A percentile compares a stretch with the other conserved stretches of the same genome.
Conservation (phyloP, 179 eudicot species). For the Spergularia azorica region DNA sequence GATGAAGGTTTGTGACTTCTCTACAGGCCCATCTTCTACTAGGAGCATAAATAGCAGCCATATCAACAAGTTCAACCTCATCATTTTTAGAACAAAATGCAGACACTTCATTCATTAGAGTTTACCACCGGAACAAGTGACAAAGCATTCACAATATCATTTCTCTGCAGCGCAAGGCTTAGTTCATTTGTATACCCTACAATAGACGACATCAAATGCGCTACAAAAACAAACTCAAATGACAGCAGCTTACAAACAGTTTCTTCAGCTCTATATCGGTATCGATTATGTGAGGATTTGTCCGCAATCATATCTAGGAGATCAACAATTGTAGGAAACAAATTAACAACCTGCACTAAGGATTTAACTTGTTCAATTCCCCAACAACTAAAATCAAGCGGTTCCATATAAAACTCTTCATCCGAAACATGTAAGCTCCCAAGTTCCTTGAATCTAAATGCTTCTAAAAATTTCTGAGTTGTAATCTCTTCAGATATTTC, state of each 20-base stretch:
- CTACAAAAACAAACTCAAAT: constrained; percentile 9
- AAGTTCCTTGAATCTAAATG: not conserved
- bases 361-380: constrained; percentile 5
- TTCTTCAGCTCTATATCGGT: not conserved
- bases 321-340: not conserved
- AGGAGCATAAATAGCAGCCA: not conserved
- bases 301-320: not conserved
- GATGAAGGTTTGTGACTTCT: not conserved
- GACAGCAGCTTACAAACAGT: not conserved
- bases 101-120: not conserved
- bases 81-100: constrained; percentile 16
- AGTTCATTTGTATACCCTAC: constrained; percentile 3
- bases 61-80: constrained; percentile 7
- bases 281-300: not conserved
- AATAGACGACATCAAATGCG: constrained; percentile 9
- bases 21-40: not conserved
- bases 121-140: not conserved
- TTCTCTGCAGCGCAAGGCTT: not conserved
- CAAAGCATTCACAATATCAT: constrained; percentile 9
- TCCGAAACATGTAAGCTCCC: not conserved
- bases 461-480: not conserved
- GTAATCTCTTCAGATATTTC: not conserved
- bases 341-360: not conserved
- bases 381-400: not conserved
- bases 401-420: not conserved